A percentile compares a stretch with the other conserved stretches of the same genome.
phyloP scores from a whole-genome alignment of 2,329 filamentous ascomycete genomes.

The Trichoderma arundinaceum region DNA sequence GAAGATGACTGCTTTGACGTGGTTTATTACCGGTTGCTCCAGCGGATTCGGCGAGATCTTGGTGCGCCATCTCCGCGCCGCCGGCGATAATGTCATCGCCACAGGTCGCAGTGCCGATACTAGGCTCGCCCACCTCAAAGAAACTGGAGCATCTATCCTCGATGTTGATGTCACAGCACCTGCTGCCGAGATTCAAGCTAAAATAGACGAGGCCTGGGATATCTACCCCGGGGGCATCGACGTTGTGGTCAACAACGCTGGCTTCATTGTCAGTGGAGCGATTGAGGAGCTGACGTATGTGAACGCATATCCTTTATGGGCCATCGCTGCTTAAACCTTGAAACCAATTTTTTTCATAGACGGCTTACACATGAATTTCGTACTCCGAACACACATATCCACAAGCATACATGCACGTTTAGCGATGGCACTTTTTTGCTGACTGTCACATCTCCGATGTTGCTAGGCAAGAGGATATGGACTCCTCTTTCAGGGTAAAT shows the following conservation, averaged over 20 bases:
- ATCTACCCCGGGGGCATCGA: slow-evolving; percentile 42
- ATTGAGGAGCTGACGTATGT: slow-evolving; percentile 39
- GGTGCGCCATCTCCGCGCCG: slow-evolving; percentile 45
- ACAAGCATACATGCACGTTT: background rate
- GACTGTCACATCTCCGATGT: background rate
- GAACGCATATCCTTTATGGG: background rate
- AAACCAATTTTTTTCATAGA: background rate
- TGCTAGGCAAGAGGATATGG: slow-evolving; percentile 37
- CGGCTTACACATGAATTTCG: background rate
- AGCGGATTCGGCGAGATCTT: slow-evolving; percentile 50
- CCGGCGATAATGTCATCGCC: slow-evolving; percentile 50
- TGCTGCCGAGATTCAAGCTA: slow-evolving; percentile 23
- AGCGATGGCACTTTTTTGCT: background rate
- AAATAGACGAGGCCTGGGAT: slow-evolving; percentile 34
- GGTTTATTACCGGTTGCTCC: slow-evolving; percentile 52
- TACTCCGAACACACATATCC: background rate
- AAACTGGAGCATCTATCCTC: slow-evolving; percentile 35
- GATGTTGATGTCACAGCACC: slow-evolving; percentile 34
- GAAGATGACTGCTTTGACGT: slow-evolving; percentile 36
- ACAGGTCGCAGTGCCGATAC: slow-evolving; percentile 47
- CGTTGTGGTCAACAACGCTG: slow-evolving; percentile 49
- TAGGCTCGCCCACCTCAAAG: slow-evolving; percentile 44
- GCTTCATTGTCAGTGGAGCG: slow-evolving; percentile 40
- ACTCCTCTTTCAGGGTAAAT: slow-evolving; percentile 43
- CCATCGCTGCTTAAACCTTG: background rate